phyloP scores from a whole-genome alignment of 2,329 filamentous ascomycete species.

The Colletotrichum limetticola region DNA sequence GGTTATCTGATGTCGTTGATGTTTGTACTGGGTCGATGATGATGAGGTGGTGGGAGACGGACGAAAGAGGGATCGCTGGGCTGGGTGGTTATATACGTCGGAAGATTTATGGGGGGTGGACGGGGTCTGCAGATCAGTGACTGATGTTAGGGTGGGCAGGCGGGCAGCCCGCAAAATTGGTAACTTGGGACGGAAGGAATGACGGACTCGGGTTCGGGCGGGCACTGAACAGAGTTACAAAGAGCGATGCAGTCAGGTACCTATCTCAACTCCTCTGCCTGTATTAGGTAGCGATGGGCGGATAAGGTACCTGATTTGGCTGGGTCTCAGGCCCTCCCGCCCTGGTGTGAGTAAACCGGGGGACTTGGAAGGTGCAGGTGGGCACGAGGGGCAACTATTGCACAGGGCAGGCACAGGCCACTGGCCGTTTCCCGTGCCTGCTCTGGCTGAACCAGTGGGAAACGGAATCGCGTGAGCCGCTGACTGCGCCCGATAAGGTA shows the following conservation, averaged over 20 bases:
- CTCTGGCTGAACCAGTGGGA: neutral
- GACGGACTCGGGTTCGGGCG: conserved; percentile 28
- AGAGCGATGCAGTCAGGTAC: neutral
- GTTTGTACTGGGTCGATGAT: conserved; percentile 23
- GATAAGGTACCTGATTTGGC: too few relatives aligned
- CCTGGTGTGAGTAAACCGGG: neutral
- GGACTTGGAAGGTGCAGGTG: too few relatives aligned
- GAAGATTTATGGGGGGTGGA: conserved; percentile 34
- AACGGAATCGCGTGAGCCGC: neutral
- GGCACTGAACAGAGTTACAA: neutral
- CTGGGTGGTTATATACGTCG: conserved; percentile 31
- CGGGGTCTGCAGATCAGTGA: conserved; percentile 29
- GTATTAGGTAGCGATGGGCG: conserved; percentile 11
- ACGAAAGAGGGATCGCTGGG: conserved; percentile 15
- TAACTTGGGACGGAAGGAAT: conserved; percentile 27
- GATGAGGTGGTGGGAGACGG: conserved; percentile 37
- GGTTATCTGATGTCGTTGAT: neutral
- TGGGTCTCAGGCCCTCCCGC: too few relatives aligned
- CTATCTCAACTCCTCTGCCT: neutral
- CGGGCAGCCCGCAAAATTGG: neutral
- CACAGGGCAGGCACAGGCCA: neutral
- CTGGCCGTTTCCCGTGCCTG: neutral
- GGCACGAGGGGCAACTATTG: neutral
- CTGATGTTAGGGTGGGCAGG: conserved; percentile 12
- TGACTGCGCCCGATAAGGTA: conserved; percentile 12